phyloP scores from a whole-genome alignment of 1,284 basidiomycete genomes.

The Ceratobasidium sp. region DNA sequence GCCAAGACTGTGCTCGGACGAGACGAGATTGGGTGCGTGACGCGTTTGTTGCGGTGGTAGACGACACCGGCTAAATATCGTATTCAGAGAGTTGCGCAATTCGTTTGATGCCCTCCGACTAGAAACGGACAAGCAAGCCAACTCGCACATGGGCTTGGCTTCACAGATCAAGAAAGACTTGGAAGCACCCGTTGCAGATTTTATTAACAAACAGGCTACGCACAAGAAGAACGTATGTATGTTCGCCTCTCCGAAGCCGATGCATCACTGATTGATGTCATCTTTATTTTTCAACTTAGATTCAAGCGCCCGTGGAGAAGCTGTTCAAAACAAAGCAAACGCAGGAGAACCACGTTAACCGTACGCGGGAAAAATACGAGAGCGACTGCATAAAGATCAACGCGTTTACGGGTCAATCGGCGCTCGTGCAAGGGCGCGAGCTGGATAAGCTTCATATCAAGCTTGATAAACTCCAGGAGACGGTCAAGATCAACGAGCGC shows the following conservation, averaged over 20 bases:
- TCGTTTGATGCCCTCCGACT: conserved; percentile 82
- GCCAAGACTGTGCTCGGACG: conserved; percentile 82
- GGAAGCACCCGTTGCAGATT: conserved; percentile 75
- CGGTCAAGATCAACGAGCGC: conserved; percentile 88
- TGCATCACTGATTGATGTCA: conserved; percentile 16
- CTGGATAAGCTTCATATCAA: conserved; percentile 91
- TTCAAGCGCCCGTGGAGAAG: conserved; percentile 85
- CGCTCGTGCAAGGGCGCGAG: conserved; percentile 93
- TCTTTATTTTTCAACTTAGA: conserved; percentile 50
- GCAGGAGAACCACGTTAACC: conserved; percentile 82
- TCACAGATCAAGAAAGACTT: conserved; percentile 83
- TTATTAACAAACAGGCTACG: conserved; percentile 76
- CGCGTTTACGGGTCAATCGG: conserved; percentile 93
- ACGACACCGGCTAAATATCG: not conserved
- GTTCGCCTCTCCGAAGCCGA: conserved; percentile 24
- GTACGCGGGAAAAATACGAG: conserved; percentile 94
- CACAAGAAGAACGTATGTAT: conserved; percentile 72
- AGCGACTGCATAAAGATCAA: conserved; percentile 95
- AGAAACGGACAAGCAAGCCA: conserved; percentile 88
- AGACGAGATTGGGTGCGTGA: conserved; percentile 90
- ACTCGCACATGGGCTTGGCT: conserved; percentile 76
- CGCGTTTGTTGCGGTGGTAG: not conserved
- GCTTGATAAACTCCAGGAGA: conserved; percentile 90
- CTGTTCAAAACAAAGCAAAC: conserved; percentile 87
- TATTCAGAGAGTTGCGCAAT: conserved; percentile 77